Evolutionary conservation across 2,329 filamentous ascomycete species (phyloP), one percentile per base, ranked within the genome.

Genomic region (Rhinocladiella mackenziei): DNA sequence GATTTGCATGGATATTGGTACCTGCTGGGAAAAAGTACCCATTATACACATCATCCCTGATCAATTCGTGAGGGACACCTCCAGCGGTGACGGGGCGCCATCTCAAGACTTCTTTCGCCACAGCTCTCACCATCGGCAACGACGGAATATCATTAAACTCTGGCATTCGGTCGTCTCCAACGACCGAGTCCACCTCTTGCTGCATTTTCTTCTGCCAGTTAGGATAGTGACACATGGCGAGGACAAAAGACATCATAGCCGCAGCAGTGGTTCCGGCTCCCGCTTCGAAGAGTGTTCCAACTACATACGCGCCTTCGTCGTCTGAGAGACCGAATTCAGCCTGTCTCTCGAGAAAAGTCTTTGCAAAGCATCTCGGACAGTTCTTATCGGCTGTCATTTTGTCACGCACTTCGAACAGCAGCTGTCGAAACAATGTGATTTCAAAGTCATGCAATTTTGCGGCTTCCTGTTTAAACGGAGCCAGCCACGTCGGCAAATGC

Each of bases 11-110:
- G 18, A 69, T 60, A 14, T 63, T 59, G 2, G 65, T 67, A 10
- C 72, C 72, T 55, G 72, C 73, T 5, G 66, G 62, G 25, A 75
- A 68, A 56, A 69, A 70, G 45, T 66, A 71, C 4, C 70, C 70
- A 14, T 64, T 23, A 23, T 56, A 54, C 2, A 48, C 35, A 22
- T 55, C 53, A 15, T 55, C 53, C 30, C 45, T 43, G 42, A 39
- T 45, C 20, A 53, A n/a, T 28, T 45, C 23, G 33, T 56, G 54
- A 14, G 54, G 54, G 2, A 56, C 37, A 2, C 54, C 54, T 10
- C 54, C 53, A 0, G 54, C 50, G 10, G 51, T 54, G 5, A 55
- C 53, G 4, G 69, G 69, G 4, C 68, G 65, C 69, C 68, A 71
- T 29, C 69, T 61, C 30, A 70, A 58, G 2, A 58, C 60, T 58